These are phyloP conservation scores for Boletus sp. DNA, from an alignment of 768 basidiomycete species.

Conservation along the genomic window DNA sequence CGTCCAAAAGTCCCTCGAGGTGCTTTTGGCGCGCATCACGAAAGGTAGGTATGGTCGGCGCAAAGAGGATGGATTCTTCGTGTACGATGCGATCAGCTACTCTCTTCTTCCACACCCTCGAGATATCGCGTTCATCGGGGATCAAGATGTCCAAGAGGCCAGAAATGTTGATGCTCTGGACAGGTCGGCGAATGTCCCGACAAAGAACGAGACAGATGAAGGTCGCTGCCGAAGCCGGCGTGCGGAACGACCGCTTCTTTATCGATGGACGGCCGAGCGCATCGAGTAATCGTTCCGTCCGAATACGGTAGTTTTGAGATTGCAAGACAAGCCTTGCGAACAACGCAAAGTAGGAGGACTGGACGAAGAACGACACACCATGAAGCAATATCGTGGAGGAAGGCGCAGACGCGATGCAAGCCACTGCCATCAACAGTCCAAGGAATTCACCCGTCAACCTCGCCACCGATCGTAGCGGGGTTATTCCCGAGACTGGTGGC, in stretches of 20 bases:
- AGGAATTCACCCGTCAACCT: conserved; percentile 9
- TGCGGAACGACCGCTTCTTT: conserved; percentile 14
- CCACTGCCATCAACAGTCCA: conserved; percentile 5
- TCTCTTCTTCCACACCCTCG: conserved; percentile 15
- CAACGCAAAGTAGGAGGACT: conserved; percentile 16
- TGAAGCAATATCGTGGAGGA: conserved; percentile 4
- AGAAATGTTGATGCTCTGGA: conserved; percentile 5
- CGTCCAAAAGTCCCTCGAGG: conserved; percentile 8
- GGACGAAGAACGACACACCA: conserved; percentile 10
- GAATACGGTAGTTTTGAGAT: conserved; percentile 17
- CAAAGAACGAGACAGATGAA: conserved; percentile 18
- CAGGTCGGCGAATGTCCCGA: conserved; percentile 9
- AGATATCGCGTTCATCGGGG: conserved; percentile 14
- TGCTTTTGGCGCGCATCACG: conserved; percentile 8
- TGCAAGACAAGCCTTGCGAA: conserved; percentile 12
- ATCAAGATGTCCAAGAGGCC: conserved; percentile 14
- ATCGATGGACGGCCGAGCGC: conserved; percentile 8
- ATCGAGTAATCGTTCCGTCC: conserved; percentile 8
- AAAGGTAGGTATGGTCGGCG: conserved; percentile 16
- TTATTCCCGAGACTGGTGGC: neutral
- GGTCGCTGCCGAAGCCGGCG: conserved; percentile 15
- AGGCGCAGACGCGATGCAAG: conserved; percentile 1
- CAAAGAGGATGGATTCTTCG: conserved; percentile 9
- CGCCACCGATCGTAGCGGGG: conserved; percentile 7
- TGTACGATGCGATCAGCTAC: conserved; percentile 17